Evolutionary conservation across 768 basidiomycete species (phyloP), one percentile per base, ranked within the genome.

Genomic region (Ramaria sp.): DNA sequence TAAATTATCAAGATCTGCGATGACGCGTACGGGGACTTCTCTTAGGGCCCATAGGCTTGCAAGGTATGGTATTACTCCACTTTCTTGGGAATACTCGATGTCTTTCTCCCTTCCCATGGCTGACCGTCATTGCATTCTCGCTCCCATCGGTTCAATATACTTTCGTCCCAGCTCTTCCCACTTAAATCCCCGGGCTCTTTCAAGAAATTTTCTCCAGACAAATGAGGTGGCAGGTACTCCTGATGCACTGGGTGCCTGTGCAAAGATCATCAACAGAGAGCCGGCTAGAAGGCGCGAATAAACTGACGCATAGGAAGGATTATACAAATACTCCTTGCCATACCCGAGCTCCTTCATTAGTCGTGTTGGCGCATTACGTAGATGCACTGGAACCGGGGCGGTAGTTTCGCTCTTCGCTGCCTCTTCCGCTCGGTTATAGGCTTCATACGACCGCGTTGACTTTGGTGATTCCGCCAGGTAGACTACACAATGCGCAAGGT

Each of bases 401-500:
- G 78, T 71, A 57, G 69, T 67, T 65, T 79, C 80, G 57, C 63
- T 62, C 64, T 77, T 77, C 6, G 81, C 85, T 1, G 80, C 80
- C 48, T 65, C 78, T 66, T 84, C 84, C 1, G 86, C 86, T 33
- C 76, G 72, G 22, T 78, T 79, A 69, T 91, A 92, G 0, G 82
- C 91, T 53, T 82, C 81, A 64, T 92, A 93, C 3, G 84, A 69
- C 20, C 90, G 79, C 0, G 87, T 89, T 31, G 83, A 86, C 68
- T 93, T 93, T 0, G 83, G 84, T 1, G 88, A 84, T 67, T 89
- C 86, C n/a, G 85, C 74, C 49, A 93, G 78, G 67, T 90, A 88
- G 27, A 82, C 76, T 15, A 91, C 80, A 31, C 84, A 73, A 64
- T 91, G 88, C 27, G 86, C 84, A 33, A 90, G 74, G 60, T 87